Conservation (phyloP, 2,329 filamentous ascomycete genomes). For the Samsoniella hepiali region DNA sequence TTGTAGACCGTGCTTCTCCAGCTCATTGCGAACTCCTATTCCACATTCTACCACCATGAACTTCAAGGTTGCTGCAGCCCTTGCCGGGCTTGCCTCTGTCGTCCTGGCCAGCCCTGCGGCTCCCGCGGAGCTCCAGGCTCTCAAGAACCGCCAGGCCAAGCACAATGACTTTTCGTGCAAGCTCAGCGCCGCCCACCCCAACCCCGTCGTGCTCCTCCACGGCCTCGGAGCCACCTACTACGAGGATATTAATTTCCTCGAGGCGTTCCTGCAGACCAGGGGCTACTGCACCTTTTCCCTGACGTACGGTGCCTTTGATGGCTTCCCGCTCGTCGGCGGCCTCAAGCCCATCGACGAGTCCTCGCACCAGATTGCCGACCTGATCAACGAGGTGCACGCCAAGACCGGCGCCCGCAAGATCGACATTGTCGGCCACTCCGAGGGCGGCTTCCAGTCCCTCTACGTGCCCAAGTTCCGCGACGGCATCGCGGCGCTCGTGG, state of each 20-base stretch:
- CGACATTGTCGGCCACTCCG: conserved; percentile 26
- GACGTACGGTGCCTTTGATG: conserved; percentile 23
- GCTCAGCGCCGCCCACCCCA: conserved; percentile 18
- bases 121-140: background rate
- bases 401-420: conserved; percentile 24
- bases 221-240: conserved; percentile 23
- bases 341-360: conserved; percentile 23
- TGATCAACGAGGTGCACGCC: conserved; percentile 21
- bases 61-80: background rate
- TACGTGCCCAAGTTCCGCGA: conserved; percentile 23
- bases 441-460: conserved; percentile 25
- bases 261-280: conserved; percentile 19
- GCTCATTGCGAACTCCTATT: background rate
- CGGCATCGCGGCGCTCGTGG: conserved; percentile 19
- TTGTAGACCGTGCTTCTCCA: background rate
- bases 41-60: background rate
- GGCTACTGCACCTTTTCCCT: conserved; percentile 25
- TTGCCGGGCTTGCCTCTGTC: background rate
- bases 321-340: conserved; percentile 23
- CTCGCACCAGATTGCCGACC: conserved; percentile 21
- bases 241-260: conserved; percentile 23
- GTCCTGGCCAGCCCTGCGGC: background rate
- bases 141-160: background rate
- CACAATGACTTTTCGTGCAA: conserved; percentile 23
- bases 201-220: conserved; percentile 25